phyloP scores from a whole-genome alignment of 495 filamentous ascomycete genomes.

The Penicillium goetzii region DNA sequence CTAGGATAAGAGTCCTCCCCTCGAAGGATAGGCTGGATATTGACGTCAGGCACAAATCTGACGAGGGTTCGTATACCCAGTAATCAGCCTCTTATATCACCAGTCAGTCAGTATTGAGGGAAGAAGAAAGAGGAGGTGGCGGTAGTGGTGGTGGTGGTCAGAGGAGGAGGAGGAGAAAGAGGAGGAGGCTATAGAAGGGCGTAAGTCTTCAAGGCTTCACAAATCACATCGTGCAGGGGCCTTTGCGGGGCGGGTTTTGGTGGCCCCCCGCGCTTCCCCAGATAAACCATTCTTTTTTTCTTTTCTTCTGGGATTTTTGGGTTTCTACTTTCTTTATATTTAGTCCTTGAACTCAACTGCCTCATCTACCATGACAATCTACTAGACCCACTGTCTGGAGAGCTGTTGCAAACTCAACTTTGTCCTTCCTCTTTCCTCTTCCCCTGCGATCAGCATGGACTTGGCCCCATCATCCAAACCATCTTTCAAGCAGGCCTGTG shows the following conservation, averaged over 20 bases:
- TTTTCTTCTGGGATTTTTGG: slow-evolving; percentile 1
- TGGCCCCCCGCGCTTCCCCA: slow-evolving; percentile 32
- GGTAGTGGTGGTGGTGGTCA: not conserved
- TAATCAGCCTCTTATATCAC: slow-evolving; percentile 1
- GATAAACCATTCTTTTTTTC: slow-evolving; percentile 18
- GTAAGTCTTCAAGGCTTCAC: slow-evolving; percentile 6
- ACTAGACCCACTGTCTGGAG: not conserved
- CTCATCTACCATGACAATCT: not conserved
- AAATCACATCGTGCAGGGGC: slow-evolving; percentile 21
- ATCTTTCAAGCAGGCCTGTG: slow-evolving; percentile 47
- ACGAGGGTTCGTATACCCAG: not conserved
- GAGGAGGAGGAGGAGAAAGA: not conserved
- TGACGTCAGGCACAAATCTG: slow-evolving; percentile 17
- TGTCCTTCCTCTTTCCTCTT: not conserved
- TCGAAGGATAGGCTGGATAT: not conserved
- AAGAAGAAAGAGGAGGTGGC: not conserved
- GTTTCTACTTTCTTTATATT: not conserved
- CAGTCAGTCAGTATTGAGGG: not conserved
- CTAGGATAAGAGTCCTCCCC: not conserved
- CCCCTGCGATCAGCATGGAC: slow-evolving; percentile 23
- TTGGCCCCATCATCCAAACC: slow-evolving; percentile 31
- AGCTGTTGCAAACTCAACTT: not conserved
- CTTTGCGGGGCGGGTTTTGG: slow-evolving; percentile 23
- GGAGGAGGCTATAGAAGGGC: slow-evolving; percentile 14
- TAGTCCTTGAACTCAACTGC: slow-evolving; percentile 9